Evolutionary conservation across 2,329 filamentous ascomycete genomes (phyloP).

Genomic region (Drechmeria coniospora): DNA sequence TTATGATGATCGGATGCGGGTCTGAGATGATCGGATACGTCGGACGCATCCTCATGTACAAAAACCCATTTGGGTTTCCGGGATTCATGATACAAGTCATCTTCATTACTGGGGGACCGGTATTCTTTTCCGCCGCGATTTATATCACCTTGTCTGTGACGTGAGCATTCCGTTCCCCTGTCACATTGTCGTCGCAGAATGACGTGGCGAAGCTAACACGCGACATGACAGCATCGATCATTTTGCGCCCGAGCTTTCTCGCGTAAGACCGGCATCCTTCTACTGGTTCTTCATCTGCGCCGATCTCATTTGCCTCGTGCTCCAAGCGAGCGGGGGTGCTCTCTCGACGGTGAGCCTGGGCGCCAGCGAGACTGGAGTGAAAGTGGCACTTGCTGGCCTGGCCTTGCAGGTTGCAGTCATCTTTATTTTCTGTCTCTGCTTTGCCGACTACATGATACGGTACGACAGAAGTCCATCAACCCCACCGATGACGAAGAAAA

Average conservation of each 20-base stretch:
- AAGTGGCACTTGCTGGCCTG: conserved; percentile 32
- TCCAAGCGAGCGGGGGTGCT: conserved; percentile 41
- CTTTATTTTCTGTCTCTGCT: conserved; percentile 31
- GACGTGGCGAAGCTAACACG: conserved; percentile 1
- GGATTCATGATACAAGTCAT: conserved; percentile 49
- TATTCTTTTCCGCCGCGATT: conserved; percentile 40
- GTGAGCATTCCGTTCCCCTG: conserved; percentile 7
- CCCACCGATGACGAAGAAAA: conserved; percentile 7
- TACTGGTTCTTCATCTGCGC: conserved; percentile 34
- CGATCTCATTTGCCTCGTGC: conserved; percentile 36
- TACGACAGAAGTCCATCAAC: conserved; percentile 14
- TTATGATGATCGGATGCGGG: conserved; percentile 37
- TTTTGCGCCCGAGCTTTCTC: conserved; percentile 22
- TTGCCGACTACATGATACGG: conserved; percentile 31
- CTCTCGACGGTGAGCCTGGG: conserved; percentile 29
- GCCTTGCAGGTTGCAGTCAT: conserved; percentile 42
- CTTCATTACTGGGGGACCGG: conserved; percentile 25
- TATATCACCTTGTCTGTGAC: conserved; percentile 41
- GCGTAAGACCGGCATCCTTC: conserved; percentile 23
- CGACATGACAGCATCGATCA: conserved; percentile 21
- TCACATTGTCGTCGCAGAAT: background rate
- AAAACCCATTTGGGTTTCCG: conserved; percentile 39
- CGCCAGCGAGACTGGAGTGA: conserved; percentile 23
- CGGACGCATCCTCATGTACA: conserved; percentile 38
- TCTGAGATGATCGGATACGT: conserved; percentile 47